phyloP scores from a whole-genome alignment of 1,284 basidiomycete species.

The Trichosporon coremiiforme region DNA sequence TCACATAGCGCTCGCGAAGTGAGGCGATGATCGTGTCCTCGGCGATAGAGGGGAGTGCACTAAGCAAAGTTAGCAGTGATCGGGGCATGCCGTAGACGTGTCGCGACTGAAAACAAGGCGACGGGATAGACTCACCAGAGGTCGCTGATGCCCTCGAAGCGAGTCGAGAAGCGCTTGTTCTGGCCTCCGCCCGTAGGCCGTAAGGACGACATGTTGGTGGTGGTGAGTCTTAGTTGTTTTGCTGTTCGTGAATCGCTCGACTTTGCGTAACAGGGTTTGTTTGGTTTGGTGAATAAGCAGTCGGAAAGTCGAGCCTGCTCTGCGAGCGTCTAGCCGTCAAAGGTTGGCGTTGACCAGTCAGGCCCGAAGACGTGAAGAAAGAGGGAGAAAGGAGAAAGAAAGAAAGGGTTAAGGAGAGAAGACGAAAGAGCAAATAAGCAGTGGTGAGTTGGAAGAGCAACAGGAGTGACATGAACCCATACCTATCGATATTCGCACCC shows the following conservation, averaged over 20 bases:
- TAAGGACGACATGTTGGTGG: conserved; percentile 27
- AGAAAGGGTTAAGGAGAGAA: conserved; percentile 14
- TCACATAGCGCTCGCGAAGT: conserved; percentile 81
- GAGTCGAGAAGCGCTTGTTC: conserved; percentile 34
- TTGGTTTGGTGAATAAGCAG: conserved; percentile 12
- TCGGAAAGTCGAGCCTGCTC: conserved; percentile 14
- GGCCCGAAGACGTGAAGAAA: conserved; percentile 14
- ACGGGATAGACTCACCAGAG: conserved; percentile 39
- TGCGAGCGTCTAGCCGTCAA: neutral
- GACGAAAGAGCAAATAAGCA: conserved; percentile 3
- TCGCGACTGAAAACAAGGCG: neutral
- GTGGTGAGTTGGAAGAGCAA: conserved; percentile 20
- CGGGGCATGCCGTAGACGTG: neutral
- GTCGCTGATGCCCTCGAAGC: conserved; percentile 47
- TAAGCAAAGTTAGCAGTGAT: conserved; percentile 24
- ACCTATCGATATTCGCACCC: conserved; percentile 12
- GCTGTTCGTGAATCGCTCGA: conserved; percentile 15
- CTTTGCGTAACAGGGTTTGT: conserved; percentile 17
- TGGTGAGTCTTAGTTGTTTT: neutral
- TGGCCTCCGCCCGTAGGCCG: conserved; percentile 14
- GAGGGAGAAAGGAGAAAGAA: neutral
- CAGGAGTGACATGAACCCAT: conserved; percentile 13
- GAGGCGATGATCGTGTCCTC: conserved; percentile 62
- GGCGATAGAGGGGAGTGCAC: conserved; percentile 48
- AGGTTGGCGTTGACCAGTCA: conserved; percentile 6